Evolutionary conservation across 371 early-diverging fungal genomes (phyloP).

Genomic region (Rhizomucor pusillus): DNA sequence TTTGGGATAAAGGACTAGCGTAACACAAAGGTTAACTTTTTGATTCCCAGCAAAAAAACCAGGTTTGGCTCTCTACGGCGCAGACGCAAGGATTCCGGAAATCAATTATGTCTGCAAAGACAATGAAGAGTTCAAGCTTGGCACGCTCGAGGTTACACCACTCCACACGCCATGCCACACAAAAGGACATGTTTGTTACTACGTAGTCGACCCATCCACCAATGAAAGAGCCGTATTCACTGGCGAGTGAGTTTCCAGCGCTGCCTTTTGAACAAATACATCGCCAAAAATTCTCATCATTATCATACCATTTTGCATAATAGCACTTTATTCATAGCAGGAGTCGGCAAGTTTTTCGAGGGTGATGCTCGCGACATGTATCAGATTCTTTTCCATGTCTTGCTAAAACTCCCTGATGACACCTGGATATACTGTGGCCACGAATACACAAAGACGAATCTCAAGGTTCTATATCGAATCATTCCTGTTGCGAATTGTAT

Average conservation of each 20-base stretch:
- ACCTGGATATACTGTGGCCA: conserved; percentile 93
- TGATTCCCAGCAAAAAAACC: conserved; percentile 49
- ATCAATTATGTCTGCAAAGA: conserved; percentile 75
- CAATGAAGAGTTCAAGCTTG: conserved; percentile 73
- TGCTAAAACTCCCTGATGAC: conserved; percentile 75
- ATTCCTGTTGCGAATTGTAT: too few relatives aligned
- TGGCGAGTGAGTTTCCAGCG: conserved; percentile 30
- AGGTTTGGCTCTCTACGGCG: conserved; percentile 78
- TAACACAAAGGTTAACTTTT: conserved; percentile 12
- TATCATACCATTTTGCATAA: neutral
- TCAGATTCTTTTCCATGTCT: conserved; percentile 65
- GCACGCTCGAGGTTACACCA: conserved; percentile 63
- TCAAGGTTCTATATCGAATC: too few relatives aligned
- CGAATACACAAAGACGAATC: conserved; percentile 51
- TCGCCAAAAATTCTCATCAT: neutral
- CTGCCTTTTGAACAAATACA: neutral
- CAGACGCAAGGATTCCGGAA: conserved; percentile 80
- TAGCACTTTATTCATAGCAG: conserved; percentile 37
- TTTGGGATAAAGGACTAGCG: conserved; percentile 10
- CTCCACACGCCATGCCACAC: conserved; percentile 88
- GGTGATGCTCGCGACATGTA: conserved; percentile 87
- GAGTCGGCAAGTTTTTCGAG: conserved; percentile 93
- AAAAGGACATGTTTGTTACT: conserved; percentile 83
- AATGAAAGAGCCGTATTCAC: conserved; percentile 45
- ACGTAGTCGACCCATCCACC: conserved; percentile 58